Percentiles rank a stretch among this genome's conserved stretches.
Evolutionary conservation across 2,329 filamentous ascomycete genomes (phyloP).

Genomic region (Aspergillus sp.): DNA sequence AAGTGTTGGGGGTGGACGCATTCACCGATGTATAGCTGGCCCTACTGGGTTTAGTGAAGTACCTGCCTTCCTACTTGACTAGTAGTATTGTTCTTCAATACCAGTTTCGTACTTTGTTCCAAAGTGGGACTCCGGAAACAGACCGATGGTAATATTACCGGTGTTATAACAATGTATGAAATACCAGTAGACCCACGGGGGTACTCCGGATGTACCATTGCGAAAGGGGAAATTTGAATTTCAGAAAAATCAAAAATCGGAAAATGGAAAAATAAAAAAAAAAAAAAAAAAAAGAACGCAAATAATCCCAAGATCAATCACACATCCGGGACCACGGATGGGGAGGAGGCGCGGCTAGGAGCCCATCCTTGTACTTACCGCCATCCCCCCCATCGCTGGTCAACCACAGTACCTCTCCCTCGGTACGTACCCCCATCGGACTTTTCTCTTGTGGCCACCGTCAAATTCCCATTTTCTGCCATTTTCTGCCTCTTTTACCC

Average conservation of each 20-base stretch:
- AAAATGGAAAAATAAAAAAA: constrained; percentile 12
- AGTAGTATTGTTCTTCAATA: constrained; percentile 1
- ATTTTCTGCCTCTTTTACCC: constrained; percentile 19
- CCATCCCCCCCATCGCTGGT: constrained; percentile 21
- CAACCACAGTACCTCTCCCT: constrained; percentile 27
- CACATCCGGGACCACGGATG: constrained; percentile 14
- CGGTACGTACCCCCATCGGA: constrained; percentile 23
- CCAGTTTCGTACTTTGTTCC: constrained; percentile 28
- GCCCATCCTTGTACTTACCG: constrained; percentile 26
- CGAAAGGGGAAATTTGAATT: constrained; percentile 11
- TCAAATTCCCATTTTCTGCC: constrained; percentile 20
- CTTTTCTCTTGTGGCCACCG: constrained; percentile 25
- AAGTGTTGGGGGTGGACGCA: not conserved
- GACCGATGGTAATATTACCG: constrained; percentile 29
- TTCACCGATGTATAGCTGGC: constrained; percentile 9
- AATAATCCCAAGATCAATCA: constrained; percentile 12
- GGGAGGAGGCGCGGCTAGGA: constrained; percentile 22
- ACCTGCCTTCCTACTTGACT: not conserved
- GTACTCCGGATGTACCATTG: constrained; percentile 30
- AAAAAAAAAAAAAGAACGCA: constrained; percentile 11
- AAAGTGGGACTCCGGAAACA: constrained; percentile 31
- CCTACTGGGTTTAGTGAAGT: constrained; percentile 5
- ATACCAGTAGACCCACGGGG: constrained; percentile 28
- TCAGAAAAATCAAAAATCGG: constrained; percentile 12
- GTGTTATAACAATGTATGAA: constrained; percentile 25